A percentile compares a stretch with the other conserved stretches of the same genome.
These are phyloP conservation scores for Stachybotrys chlorohalonatus DNA, from an alignment of 2,329 filamentous ascomycete species.

Conservation along the genomic window DNA sequence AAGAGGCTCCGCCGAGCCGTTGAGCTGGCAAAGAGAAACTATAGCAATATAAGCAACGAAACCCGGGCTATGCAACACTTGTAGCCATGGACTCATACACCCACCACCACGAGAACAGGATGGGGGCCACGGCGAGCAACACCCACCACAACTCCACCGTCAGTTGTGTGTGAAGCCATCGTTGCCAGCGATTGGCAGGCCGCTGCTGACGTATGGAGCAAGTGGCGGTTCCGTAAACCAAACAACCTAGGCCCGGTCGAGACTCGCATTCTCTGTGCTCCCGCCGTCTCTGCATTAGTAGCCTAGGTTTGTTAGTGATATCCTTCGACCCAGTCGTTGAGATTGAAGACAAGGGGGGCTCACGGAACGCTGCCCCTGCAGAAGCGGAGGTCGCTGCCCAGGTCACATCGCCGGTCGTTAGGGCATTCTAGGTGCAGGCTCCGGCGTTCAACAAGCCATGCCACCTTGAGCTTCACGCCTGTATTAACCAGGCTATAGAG, in stretches of 20 bases:
- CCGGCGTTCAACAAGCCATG: slow-evolving; percentile 59
- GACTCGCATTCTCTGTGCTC: slow-evolving; percentile 54
- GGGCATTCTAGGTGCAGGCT: slow-evolving; percentile 57
- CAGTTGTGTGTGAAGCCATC: slow-evolving; percentile 33
- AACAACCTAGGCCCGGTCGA: slow-evolving; percentile 44
- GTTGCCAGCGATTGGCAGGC: slow-evolving; percentile 34
- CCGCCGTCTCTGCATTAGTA: slow-evolving; percentile 49
- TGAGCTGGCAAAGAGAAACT: neutral
- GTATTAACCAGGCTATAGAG: slow-evolving; percentile 59
- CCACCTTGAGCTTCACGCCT: slow-evolving; percentile 54
- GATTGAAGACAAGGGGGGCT: slow-evolving; percentile 9
- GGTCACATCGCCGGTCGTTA: slow-evolving; percentile 45
- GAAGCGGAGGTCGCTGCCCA: slow-evolving; percentile 51
- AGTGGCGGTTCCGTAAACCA: slow-evolving; percentile 39
- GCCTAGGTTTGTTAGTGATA: slow-evolving; percentile 19
- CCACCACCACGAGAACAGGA: slow-evolving; percentile 30
- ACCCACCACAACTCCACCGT: slow-evolving; percentile 42
- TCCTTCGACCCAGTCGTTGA: too few relatives aligned
- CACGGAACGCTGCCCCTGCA: slow-evolving; percentile 51
- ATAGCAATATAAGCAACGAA: neutral
- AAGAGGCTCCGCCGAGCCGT: too few relatives aligned
- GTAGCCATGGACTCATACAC: slow-evolving; percentile 6
- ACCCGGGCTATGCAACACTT: neutral
- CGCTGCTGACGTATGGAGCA: slow-evolving; percentile 35
- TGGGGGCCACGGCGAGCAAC: slow-evolving; percentile 30